phyloP scores from a whole-genome alignment of 116 monocot species.

The Cymodocea nodosa region DNA sequence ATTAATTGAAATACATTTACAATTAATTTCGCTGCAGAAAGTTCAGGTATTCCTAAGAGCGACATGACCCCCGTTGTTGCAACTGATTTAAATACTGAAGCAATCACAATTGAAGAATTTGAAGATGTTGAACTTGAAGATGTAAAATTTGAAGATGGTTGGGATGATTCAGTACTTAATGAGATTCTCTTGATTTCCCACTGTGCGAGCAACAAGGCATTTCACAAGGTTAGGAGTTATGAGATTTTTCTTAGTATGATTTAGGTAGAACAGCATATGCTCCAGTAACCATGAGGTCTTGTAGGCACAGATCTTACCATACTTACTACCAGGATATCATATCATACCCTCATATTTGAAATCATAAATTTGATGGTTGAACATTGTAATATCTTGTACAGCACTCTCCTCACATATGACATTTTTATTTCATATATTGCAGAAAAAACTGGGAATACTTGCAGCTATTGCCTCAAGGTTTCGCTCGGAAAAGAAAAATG shows the following conservation, averaged over 20 bases:
- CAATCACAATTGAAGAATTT: background rate
- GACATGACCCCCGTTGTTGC: background rate
- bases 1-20: background rate
- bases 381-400: no score
- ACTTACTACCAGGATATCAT: no score
- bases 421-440: background rate
- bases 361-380: no score
- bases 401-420: no score
- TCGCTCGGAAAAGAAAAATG: background rate
- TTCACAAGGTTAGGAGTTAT: background rate
- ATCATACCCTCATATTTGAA: no score
- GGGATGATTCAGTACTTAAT: background rate
- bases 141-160: background rate
- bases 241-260: no score
- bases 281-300: no score
- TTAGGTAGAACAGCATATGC: no score
- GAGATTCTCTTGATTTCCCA: background rate
- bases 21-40: background rate
- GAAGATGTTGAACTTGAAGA: slow-evolving; percentile 3
- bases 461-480: background rate
- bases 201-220: background rate
- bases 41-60: background rate
- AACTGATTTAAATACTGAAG: background rate
- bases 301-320: no score
- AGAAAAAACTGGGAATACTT: slow-evolving; percentile 1